Evolutionary conservation across 1,139 yeast genomes (phyloP).

Genomic region (Kluyveromyces marxianus): DNA sequence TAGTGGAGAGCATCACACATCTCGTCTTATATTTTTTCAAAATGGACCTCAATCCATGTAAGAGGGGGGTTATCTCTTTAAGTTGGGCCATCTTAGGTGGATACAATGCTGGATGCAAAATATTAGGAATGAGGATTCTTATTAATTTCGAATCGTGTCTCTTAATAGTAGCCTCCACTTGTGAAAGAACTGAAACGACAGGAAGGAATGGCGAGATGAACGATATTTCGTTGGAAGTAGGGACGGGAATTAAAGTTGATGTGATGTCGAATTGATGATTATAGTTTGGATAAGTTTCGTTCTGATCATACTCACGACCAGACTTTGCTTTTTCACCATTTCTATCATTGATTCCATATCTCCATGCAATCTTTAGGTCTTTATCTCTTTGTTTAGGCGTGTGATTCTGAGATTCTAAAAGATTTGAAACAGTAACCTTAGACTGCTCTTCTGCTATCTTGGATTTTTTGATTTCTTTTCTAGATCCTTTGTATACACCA

Average conservation of each 20-base stretch:
- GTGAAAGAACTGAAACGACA: constrained; percentile 30
- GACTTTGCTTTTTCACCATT: constrained; percentile 23
- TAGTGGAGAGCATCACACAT: constrained; percentile 45
- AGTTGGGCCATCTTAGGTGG: constrained; percentile 46
- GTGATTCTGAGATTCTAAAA: constrained; percentile 33
- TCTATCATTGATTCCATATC: constrained; percentile 54
- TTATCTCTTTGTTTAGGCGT: constrained; percentile 22
- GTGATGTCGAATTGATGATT: constrained; percentile 73
- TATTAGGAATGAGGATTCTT: constrained; percentile 65
- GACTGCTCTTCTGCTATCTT: constrained; percentile 51
- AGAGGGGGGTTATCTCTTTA: constrained; percentile 48
- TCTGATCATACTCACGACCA: constrained; percentile 23
- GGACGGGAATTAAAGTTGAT: constrained; percentile 57
- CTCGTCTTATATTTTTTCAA: constrained; percentile 41
- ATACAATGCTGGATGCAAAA: constrained; percentile 74
- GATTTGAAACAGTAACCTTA: constrained; percentile 60
- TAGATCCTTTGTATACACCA: constrained; percentile 66
- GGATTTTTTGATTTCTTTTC: constrained; percentile 58
- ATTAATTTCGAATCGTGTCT: constrained; percentile 41
- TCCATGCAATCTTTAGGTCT: constrained; percentile 81
- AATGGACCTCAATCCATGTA: constrained; percentile 53
- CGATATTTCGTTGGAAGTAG: constrained; percentile 54
- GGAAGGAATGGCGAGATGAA: constrained; percentile 38
- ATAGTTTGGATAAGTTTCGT: constrained; percentile 42
- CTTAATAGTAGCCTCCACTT: constrained; percentile 38